Conservation (phyloP, 2,329 filamentous ascomycete genomes). For the Ophiostoma fasciatum region DNA sequence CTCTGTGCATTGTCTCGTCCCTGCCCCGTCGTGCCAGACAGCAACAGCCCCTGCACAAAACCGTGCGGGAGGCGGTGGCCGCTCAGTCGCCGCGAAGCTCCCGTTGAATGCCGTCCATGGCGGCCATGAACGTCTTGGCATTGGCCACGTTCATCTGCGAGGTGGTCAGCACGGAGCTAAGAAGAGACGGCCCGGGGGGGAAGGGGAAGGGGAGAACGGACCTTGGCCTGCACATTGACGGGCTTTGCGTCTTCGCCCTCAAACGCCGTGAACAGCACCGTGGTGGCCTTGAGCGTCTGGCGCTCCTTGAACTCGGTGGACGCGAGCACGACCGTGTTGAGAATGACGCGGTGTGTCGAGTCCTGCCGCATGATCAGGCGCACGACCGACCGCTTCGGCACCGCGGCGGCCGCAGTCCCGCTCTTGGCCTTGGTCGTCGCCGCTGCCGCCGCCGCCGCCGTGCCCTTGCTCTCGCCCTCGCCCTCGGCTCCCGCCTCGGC, state of each 20-base stretch:
- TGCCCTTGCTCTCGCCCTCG: conserved; percentile 13
- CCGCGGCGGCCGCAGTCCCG: neutral
- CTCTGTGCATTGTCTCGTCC: no score
- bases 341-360: conserved; percentile 69
- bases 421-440: conserved; percentile 6
- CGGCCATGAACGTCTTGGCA: conserved; percentile 35
- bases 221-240: conserved; percentile 46
- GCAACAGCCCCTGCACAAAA: no score
- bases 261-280: conserved; percentile 51
- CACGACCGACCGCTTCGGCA: conserved; percentile 31
- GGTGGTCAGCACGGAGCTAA: neutral
- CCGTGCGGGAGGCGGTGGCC: no score
- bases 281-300: conserved; percentile 55
- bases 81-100: conserved; percentile 26
- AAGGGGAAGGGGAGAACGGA: conserved; percentile 19
- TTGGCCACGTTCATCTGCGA: conserved; percentile 38
- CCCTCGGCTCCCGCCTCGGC: conserved; percentile 13
- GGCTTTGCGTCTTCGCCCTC: conserved; percentile 39
- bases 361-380: conserved; percentile 86
- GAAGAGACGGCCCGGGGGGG: neutral
- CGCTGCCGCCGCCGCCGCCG: no score
- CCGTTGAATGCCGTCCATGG: conserved; percentile 33
- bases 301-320: conserved; percentile 68
- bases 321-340: conserved; percentile 71
- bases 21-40: no score